phyloP scores from a whole-genome alignment of 129 eudicot species.

The Escallonia rubra region DNA sequence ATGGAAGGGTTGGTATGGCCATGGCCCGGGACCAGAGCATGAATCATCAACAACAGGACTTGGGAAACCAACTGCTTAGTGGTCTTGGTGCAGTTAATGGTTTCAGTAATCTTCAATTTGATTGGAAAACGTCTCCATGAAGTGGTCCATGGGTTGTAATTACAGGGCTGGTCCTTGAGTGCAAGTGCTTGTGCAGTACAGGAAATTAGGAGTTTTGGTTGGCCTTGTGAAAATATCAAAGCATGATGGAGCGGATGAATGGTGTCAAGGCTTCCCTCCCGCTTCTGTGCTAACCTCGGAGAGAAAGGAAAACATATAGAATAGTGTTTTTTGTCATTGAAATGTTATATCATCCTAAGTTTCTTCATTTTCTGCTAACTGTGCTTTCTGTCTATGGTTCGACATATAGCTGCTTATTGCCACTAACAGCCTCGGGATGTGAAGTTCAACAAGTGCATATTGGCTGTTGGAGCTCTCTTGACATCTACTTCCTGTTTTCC shows the following conservation, averaged over 20 bases:
- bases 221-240: slow-evolving; percentile 22
- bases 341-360: slow-evolving; percentile 30
- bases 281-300: slow-evolving; percentile 45
- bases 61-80: slow-evolving; percentile 64
- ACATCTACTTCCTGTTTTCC: neutral
- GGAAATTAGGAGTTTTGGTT: slow-evolving; percentile 15
- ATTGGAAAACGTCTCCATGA: slow-evolving; percentile 88
- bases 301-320: slow-evolving; percentile 47
- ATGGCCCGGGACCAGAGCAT: slow-evolving; percentile 51
- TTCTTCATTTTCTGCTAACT: slow-evolving; percentile 31
- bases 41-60: slow-evolving; percentile 66
- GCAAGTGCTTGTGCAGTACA: slow-evolving; percentile 23
- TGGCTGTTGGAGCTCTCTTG: slow-evolving; percentile 11
- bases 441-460: slow-evolving; percentile 18
- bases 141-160: slow-evolving; percentile 2
- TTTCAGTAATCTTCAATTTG: slow-evolving; percentile 77
- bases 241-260: slow-evolving; percentile 9
- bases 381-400: slow-evolving; percentile 12
- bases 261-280: slow-evolving; percentile 17
- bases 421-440: slow-evolving; percentile 17
- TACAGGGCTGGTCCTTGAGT: slow-evolving; percentile 1
- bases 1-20: slow-evolving; percentile 72
- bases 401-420: slow-evolving; percentile 15
- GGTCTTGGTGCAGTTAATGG: slow-evolving; percentile 91
- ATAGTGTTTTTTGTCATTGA: slow-evolving; percentile 30